Conservation (phyloP, 768 basidiomycete genomes). For the Lactarius sanguifluus region DNA sequence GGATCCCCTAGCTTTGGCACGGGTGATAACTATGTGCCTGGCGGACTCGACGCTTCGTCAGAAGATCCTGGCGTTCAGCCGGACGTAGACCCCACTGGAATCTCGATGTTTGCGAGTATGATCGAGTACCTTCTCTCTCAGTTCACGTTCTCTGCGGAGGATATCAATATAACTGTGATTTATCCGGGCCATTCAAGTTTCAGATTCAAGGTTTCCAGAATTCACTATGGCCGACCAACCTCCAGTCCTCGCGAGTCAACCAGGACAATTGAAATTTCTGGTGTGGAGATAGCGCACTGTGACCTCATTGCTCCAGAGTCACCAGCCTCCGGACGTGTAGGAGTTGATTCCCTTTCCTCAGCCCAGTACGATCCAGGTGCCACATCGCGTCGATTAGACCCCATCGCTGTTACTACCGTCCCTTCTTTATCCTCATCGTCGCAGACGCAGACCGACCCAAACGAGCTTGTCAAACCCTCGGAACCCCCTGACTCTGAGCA, state of each 20-base stretch:
- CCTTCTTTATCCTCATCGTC: slow-evolving; percentile 21
- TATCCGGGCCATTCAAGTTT: slow-evolving; percentile 62
- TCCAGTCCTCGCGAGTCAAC: slow-evolving; percentile 33
- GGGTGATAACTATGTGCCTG: slow-evolving; percentile 57
- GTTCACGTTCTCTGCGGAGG: slow-evolving; percentile 72
- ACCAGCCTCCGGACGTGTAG: slow-evolving; percentile 10
- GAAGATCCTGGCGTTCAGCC: slow-evolving; percentile 42
- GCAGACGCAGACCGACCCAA: slow-evolving; percentile 41
- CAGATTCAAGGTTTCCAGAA: slow-evolving; percentile 55
- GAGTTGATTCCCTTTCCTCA: slow-evolving; percentile 29
- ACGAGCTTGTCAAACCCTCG: slow-evolving; percentile 69
- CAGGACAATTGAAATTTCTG: slow-evolving; percentile 56
- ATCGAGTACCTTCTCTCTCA: slow-evolving; percentile 76
- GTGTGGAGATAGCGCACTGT: slow-evolving; percentile 53
- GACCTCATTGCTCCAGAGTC: slow-evolving; percentile 40
- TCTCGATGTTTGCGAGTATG: slow-evolving; percentile 77
- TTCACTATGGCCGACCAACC: slow-evolving; percentile 55
- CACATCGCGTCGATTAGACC: slow-evolving; percentile 1
- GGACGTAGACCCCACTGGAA: slow-evolving; percentile 67
- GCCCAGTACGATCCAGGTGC: neutral
- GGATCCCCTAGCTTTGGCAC: slow-evolving; percentile 29
- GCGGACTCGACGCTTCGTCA: slow-evolving; percentile 57
- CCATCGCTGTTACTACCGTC: slow-evolving; percentile 45
- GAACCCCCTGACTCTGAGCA: slow-evolving; percentile 62
- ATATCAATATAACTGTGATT: slow-evolving; percentile 68